These are phyloP conservation scores for Laetiporus sulphureus DNA, from an alignment of 1,284 basidiomycete genomes.

Conservation along the genomic window DNA sequence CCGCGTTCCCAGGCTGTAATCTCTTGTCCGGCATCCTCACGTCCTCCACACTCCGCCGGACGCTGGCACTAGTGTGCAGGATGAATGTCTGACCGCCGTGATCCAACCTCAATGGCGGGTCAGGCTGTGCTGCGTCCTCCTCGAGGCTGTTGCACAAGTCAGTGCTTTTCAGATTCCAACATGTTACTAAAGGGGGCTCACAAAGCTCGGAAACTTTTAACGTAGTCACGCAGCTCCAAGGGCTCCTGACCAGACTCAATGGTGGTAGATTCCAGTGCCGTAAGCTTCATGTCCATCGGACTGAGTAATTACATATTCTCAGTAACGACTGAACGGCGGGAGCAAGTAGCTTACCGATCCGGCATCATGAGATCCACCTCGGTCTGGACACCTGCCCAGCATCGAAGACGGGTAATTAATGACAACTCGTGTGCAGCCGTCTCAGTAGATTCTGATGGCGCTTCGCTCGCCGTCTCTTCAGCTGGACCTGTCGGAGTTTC, in stretches of 20 bases:
- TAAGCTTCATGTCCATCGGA: slow-evolving; percentile 28
- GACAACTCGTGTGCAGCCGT: slow-evolving; percentile 3
- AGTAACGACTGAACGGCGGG: neutral
- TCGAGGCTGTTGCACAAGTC: too few species aligned
- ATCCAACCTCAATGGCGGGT: slow-evolving; percentile 44
- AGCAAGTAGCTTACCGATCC: slow-evolving; percentile 38
- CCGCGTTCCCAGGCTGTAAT: neutral
- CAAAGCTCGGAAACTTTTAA: slow-evolving; percentile 36
- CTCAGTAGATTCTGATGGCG: neutral
- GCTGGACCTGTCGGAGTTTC: too few species aligned
- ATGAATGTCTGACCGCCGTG: slow-evolving; percentile 38
- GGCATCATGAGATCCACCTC: slow-evolving; percentile 48
- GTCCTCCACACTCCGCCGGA: slow-evolving; percentile 40
- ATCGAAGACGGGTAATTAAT: slow-evolving; percentile 16
- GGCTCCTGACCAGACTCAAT: slow-evolving; percentile 33
- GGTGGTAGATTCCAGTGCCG: slow-evolving; percentile 29
- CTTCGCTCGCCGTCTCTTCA: too few species aligned
- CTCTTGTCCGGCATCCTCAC: neutral
- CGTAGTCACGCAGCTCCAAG: slow-evolving; percentile 36
- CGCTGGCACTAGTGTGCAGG: slow-evolving; percentile 41
- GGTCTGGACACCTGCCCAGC: slow-evolving; percentile 28
- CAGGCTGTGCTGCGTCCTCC: slow-evolving; percentile 31
- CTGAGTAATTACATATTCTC: slow-evolving; percentile 10
- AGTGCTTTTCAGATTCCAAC: too few species aligned
- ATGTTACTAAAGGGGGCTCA: too few species aligned